Conservation (phyloP, 139 green algal species). For the Coelastrella sp. region DNA sequence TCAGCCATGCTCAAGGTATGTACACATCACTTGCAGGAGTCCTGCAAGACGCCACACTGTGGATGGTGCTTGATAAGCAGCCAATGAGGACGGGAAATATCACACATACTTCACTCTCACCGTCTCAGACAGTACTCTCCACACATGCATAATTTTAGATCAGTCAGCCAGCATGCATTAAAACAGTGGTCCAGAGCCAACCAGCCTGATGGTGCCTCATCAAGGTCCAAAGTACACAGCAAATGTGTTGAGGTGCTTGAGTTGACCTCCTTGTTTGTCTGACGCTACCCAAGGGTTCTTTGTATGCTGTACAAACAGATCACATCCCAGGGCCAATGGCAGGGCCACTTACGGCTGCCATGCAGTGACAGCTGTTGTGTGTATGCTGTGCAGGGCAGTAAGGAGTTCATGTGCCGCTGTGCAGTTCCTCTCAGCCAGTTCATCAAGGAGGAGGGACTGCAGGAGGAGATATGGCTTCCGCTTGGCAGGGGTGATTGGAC, state of each 20-base stretch:
- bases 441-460: slow-evolving; percentile 47
- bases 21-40: neutral
- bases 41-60: no score
- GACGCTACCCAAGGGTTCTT: neutral
- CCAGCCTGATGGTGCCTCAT: no score
- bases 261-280: neutral
- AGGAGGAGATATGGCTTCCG: slow-evolving; percentile 46
- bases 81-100: no score
- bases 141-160: no score
- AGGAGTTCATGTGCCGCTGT: slow-evolving; percentile 49
- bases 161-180: no score
- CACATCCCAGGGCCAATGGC: no score
- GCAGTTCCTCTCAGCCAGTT: slow-evolving; percentile 32
- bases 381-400: neutral
- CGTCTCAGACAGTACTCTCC: no score
- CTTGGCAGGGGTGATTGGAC: slow-evolving; percentile 46
- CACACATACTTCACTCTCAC: no score
- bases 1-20: neutral
- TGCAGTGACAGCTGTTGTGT: neutral
- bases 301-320: no score
- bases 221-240: neutral
- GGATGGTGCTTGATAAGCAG: no score
- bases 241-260: no score
- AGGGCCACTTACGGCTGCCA: neutral
- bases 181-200: no score